Base-by-base conservation (phyloP, 148 eudicot species). In the Bassia scoparia region DNA sequence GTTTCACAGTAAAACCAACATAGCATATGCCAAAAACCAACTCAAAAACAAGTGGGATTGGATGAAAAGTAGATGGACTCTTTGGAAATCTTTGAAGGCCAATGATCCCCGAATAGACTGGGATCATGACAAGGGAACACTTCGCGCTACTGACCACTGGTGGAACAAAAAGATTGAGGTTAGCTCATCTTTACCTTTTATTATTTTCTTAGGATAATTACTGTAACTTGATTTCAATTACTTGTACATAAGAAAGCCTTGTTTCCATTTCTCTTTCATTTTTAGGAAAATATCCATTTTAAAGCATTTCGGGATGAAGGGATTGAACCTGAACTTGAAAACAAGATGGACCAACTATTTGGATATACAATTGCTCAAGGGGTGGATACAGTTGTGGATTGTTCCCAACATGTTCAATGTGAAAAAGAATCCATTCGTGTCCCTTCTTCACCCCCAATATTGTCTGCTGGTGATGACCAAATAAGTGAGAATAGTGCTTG, bases 51-150 rank as follows among this genome's bases (percentile, higher is more conserved):
- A 69, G 72, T 69, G 53, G 52, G 72, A 69, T 69, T 69, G 38
- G 53, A 69, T 69, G 58, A 49, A 44, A 31, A 29, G 26, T 50
- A 69, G 43, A 21, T 69, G 53, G 56, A 48, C 2, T 24, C 58
- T 69, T 46, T 69, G 72, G 58, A 50, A 50, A 69, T 16, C 52
- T 9, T 50, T 69, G n/a, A 69, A 69, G 50, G 38, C 41, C 17
- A 50, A 48, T 12, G 74, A 70, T 37, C 38, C 50, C 0, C 64
- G 50, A 5, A 37, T 70, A 33, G 50, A 20, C 20, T 70, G 63
- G 63, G 63, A 70, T 55, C 63, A 70, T 70, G 64, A 70, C 11
- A 70, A 70, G 38, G 74, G 74, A 56, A 70, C 74, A 10, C 24
- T 70, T 21, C 35, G 21, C 3, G 63, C 74, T 56, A 26, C 31